phyloP scores from a whole-genome alignment of 495 filamentous ascomycete genomes.

The Penicillium bovifimosum region DNA sequence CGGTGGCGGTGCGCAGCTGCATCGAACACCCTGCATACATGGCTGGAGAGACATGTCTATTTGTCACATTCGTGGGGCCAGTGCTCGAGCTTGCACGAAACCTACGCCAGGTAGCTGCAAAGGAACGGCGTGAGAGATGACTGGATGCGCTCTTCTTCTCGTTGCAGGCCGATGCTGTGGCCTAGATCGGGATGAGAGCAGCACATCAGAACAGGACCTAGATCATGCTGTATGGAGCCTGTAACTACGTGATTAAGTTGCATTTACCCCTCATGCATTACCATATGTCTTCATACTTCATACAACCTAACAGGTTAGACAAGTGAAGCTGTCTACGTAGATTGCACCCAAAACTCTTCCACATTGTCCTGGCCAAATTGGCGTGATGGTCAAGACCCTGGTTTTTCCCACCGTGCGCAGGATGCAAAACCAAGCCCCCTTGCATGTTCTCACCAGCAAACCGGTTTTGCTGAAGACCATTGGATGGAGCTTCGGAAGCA shows the following conservation, averaged over 20 bases:
- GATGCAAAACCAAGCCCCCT: slow-evolving; percentile 10
- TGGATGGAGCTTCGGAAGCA: slow-evolving; percentile 4
- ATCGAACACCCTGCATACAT: background rate
- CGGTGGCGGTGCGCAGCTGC: slow-evolving; percentile 8
- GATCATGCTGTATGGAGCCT: slow-evolving; percentile 2
- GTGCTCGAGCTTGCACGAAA: background rate
- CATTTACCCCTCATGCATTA: slow-evolving; percentile 16
- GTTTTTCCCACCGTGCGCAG: slow-evolving; percentile 12
- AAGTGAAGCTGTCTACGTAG: background rate
- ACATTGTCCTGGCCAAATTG: background rate
- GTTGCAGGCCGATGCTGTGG: slow-evolving; percentile 17
- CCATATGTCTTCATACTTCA: slow-evolving; percentile 7
- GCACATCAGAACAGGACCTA: background rate
- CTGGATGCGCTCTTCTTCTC: slow-evolving; percentile 3
- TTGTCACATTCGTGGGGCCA: slow-evolving; percentile 11
- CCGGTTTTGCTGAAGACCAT: slow-evolving; percentile 1
- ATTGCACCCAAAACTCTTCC: background rate
- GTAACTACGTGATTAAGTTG: slow-evolving; percentile 12
- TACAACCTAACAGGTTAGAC: background rate
- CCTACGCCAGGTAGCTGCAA: background rate
- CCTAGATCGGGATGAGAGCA: slow-evolving; percentile 18
- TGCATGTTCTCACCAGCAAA: slow-evolving; percentile 14
- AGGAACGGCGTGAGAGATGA: slow-evolving; percentile 12
- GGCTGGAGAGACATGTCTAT: background rate
- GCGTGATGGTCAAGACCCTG: slow-evolving; percentile 5